phyloP scores from a whole-genome alignment of 176 grass and related monocot species.

The Phragmites australis region DNA sequence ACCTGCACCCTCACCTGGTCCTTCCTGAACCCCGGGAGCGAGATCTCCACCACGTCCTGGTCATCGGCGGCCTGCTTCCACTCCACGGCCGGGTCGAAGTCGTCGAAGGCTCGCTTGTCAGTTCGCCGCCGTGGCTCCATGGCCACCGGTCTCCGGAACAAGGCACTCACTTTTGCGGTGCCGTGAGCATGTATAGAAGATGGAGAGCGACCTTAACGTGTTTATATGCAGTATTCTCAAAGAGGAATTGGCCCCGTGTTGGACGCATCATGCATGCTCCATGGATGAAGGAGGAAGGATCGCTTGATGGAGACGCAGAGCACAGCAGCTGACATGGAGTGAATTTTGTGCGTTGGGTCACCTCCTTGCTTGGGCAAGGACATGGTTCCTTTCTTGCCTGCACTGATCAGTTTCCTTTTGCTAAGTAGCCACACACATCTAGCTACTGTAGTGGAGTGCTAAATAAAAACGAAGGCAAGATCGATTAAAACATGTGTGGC shows the following conservation, averaged over 20 bases:
- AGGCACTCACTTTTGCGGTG: not conserved
- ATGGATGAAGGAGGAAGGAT: not conserved
- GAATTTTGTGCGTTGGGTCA: constrained; percentile 28
- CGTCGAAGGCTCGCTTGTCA: not conserved
- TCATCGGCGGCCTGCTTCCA: constrained; percentile 17
- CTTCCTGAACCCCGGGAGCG: constrained; percentile 52
- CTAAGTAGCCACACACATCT: not conserved
- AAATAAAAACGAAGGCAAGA: not conserved
- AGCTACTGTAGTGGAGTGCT: constrained; percentile 16
- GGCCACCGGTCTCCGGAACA: not conserved
- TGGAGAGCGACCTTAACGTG: not conserved
- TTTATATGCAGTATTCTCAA: not conserved
- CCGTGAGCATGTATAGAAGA: not conserved
- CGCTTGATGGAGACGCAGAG: constrained; percentile 16
- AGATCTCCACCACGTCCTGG: constrained; percentile 41
- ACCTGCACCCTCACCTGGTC: constrained; percentile 62
- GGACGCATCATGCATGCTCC: not conserved
- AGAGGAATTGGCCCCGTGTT: not conserved
- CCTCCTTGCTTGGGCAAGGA: constrained; percentile 24
- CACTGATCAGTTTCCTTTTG: not conserved
- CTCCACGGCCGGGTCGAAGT: constrained; percentile 35
- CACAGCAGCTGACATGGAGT: constrained; percentile 16
- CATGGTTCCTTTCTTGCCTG: constrained; percentile 44
- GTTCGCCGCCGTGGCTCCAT: constrained; percentile 8
- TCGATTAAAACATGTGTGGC: not conserved